Base-by-base conservation (phyloP, 208 protist genomes). In the Crithidia acanthocephali region DNA sequence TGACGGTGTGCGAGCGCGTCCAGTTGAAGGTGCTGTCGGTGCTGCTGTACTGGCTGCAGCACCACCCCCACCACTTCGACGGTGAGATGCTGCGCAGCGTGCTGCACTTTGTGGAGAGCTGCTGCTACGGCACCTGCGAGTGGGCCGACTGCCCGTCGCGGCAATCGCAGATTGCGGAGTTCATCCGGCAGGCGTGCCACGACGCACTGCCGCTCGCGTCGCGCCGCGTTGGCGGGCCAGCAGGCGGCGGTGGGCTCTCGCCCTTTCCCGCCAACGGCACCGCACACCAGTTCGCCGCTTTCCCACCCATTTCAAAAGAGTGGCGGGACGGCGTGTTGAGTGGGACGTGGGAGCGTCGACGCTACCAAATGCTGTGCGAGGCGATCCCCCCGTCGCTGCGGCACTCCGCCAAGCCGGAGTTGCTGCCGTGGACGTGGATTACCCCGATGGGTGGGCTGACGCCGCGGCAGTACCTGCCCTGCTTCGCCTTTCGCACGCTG, bases 61-160 rank as follows among this genome's bases (percentile, higher is more conserved):
- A 64, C 22, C 76, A 84, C 51, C 83, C 87, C 6, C 62, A 77
- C 30, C 87, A 92, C 59, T 92, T 92, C 57, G 81, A 87, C 57
- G 59, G 65, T 25, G 55, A 59, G 16, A 92, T 88, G 83, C 50
- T 80, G 22, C 75, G 80, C 51, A 73, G 68, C 52, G 59, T 89
- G 37, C 56, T 78, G 44, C 74, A 80, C 71, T 88, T 92, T 71
- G 62, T 86, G n/a, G 81, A 87, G 32, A 59, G 68, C 45, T 70
- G 71, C 60, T 81, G 72, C 61, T 85, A 81, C 53, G 35, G 13
- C 32, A 71, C 81, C 32, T 69, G 68, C 30, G 60, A 33, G 61
- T 89, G 81, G 79, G 57, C 74, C 25, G 83, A 88, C 75, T 76
- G 74, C 35, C 74, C 83, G n/a, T 69, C 80, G 5, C 70, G 78